Evolutionary conservation across 192 early-diverging fungal genomes (phyloP).

Genomic region (Coemansia sp.): DNA sequence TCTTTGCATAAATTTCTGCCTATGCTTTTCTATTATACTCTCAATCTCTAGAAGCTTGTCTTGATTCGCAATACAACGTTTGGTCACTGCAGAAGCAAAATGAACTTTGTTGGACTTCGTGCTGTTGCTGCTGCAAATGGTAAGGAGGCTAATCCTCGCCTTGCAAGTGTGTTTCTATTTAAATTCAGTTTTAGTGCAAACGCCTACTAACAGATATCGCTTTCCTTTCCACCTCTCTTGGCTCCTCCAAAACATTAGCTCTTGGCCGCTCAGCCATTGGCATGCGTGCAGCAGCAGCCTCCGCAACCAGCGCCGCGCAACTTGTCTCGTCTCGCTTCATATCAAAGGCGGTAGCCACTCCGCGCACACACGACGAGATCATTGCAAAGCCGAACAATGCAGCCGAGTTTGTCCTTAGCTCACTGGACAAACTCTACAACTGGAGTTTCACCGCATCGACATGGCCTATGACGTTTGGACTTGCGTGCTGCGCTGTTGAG

Average conservation of each 20-base stretch:
- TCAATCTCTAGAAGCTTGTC: neutral
- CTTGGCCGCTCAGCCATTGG: constrained; percentile 20
- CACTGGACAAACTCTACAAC: constrained; percentile 90
- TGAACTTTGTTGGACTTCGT: constrained; percentile 40
- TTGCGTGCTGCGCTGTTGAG: constrained; percentile 97
- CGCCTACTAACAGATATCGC: neutral
- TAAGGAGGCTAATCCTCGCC: constrained; percentile 1
- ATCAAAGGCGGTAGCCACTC: constrained; percentile 40
- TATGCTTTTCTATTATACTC: no score
- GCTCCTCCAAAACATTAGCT: constrained; percentile 4
- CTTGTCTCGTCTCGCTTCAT: constrained; percentile 21
- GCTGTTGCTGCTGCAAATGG: constrained; percentile 18
- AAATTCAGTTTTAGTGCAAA: neutral
- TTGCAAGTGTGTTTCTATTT: neutral
- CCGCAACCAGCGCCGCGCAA: constrained; percentile 2
- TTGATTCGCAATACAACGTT: neutral
- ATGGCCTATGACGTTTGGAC: constrained; percentile 89
- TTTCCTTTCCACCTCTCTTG: neutral
- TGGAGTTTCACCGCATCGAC: constrained; percentile 92
- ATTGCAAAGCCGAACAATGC: constrained; percentile 55
- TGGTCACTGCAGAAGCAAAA: constrained; percentile 5
- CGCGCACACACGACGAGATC: constrained; percentile 54
- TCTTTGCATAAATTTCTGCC: no score
- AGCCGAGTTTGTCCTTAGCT: constrained; percentile 81
- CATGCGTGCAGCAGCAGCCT: neutral